phyloP scores from a whole-genome alignment of 345 rosid genomes.

The Bruguiera parviflora region DNA sequence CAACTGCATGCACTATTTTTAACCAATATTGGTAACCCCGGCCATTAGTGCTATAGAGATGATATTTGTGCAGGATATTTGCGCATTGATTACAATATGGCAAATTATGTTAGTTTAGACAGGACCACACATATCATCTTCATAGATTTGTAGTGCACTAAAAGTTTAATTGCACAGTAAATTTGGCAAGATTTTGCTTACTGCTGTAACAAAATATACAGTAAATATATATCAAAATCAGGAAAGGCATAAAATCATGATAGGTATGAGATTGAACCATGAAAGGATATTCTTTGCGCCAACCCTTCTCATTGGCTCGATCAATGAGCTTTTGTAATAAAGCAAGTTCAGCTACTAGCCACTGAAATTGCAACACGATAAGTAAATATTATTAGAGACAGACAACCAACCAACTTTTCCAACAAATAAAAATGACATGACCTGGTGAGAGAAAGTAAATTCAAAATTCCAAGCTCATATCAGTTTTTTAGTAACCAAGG shows the following conservation, averaged over 20 bases:
- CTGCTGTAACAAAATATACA: not conserved
- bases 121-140: too few relatives aligned
- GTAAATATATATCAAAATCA: not conserved
- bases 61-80: too few relatives aligned
- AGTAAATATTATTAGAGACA: constrained; percentile 17
- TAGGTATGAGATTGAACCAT: not conserved
- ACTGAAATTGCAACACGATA: constrained; percentile 39
- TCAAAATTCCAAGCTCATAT: not conserved
- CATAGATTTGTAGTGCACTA: too few relatives aligned
- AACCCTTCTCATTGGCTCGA: constrained; percentile 84
- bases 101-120: too few relatives aligned
- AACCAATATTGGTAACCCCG: too few relatives aligned
- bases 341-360: constrained; percentile 62
- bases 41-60: too few relatives aligned
- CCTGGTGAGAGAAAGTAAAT: not conserved
- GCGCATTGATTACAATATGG: too few relatives aligned
- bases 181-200: not conserved
- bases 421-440: not conserved
- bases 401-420: constrained; percentile 13
- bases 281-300: constrained; percentile 95
- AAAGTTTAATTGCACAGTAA: too few relatives aligned
- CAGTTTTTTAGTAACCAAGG: not conserved
- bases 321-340: constrained; percentile 55
- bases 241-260: not conserved
- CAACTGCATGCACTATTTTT: too few relatives aligned